Conservation (phyloP, 2,329 filamentous ascomycete genomes). For the Clarireedia monteithiana region DNA sequence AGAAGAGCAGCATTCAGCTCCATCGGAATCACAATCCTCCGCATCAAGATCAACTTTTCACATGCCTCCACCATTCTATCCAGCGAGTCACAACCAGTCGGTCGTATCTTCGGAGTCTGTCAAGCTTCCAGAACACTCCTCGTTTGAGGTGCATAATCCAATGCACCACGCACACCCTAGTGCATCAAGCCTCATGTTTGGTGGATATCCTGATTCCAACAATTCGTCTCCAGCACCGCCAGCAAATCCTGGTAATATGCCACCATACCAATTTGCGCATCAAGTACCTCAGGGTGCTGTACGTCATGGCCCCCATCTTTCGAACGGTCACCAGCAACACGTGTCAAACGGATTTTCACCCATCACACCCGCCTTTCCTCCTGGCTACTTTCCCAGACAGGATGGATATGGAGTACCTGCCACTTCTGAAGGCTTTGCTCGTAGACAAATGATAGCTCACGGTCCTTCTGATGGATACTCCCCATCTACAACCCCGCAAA, state of each 20-base stretch:
- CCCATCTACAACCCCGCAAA: constrained; percentile 25
- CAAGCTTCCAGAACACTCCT: constrained; percentile 16
- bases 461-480: constrained; percentile 30
- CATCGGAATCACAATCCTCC: constrained; percentile 22
- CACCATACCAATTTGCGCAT: constrained; percentile 25
- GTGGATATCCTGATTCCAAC: constrained; percentile 46
- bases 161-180: constrained; percentile 47
- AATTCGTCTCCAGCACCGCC: constrained; percentile 50
- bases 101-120: constrained; percentile 10
- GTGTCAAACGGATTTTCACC: constrained; percentile 24
- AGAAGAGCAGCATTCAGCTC: constrained; percentile 16
- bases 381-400: constrained; percentile 19
- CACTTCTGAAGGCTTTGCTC: constrained; percentile 17
- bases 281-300: constrained; percentile 10
- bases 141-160: constrained; percentile 24
- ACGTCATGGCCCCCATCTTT: constrained; percentile 17
- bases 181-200: constrained; percentile 49
- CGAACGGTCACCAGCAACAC: constrained; percentile 22
- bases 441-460: constrained; percentile 26
- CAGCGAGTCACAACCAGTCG: constrained; percentile 28
- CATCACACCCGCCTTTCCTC: constrained; percentile 21
- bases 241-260: constrained; percentile 37
- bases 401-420: constrained; percentile 18
- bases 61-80: constrained; percentile 38
- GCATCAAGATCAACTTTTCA: constrained; percentile 31